Base-by-base conservation (phyloP, 2,329 filamentous ascomycete species). In the Ceratocystis eucalypticola region DNA sequence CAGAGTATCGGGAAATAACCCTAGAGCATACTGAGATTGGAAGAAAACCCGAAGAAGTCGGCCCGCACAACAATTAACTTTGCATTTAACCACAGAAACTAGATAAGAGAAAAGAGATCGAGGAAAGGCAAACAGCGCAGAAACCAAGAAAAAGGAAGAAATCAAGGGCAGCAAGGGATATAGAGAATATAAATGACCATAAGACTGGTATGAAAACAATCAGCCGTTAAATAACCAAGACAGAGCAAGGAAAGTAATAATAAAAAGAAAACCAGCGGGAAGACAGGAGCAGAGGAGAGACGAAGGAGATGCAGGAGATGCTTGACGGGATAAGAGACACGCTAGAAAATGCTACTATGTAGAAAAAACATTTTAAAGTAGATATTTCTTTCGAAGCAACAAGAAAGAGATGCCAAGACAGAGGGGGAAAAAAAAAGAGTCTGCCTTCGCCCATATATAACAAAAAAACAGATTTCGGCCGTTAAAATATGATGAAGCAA, bases 181-280 rank as follows among this genome's bases (percentile, higher is more conserved):
- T 66, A 68, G 64, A 66, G 53, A 61, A 65, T 64, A 68, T 66
- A 53, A 55, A 65, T 62, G 64, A 64, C 66, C 64, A 68, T 63
- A 33, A 12, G 53, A 57, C 61, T 53, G 61, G 61, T 61, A 66
- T 57, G 44, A 64, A 68, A 46, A 66, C 59, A 66, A 66, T 68
- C 64, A 64, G 66, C 64, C 64, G 65, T 66, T 61, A 55, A 50
- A 41, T 41, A 41, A 63, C 28, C 44, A 67, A 44, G 33, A 6
- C 65, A 57, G 5, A 62, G 41, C 25, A 59, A 45, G 20, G 53
- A 63, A 22, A 50, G 22, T 37, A 22, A 20, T 22, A 50, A 12
- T 7, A 50, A 46, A 62, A 44, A 53, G 50, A 55, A 50, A 64
- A 59, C 37, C 63, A 30, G 44, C 25, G 33, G 30, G 37, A 59